A percentile compares a stretch with the other conserved stretches of the same genome.
Evolutionary conservation across 2,329 filamentous ascomycete species (phyloP).

Genomic region (Nemania sp.): DNA sequence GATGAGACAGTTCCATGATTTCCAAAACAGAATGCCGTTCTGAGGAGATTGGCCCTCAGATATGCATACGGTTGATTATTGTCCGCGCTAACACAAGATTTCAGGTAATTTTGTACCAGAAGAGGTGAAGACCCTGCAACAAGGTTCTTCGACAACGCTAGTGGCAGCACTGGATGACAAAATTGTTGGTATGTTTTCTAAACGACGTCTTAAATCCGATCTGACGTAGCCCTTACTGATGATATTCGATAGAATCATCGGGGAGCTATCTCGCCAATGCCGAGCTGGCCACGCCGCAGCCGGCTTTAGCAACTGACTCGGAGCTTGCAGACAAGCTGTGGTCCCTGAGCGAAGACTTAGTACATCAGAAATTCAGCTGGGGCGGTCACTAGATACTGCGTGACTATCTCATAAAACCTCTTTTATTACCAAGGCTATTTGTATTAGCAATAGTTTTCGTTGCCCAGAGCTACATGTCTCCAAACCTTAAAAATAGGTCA

Average conservation of each 20-base stretch:
- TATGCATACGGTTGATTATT: not conserved
- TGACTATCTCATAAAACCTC: no score
- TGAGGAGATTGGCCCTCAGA: not conserved
- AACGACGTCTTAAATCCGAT: not conserved
- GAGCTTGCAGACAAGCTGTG: not conserved
- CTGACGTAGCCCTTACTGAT: not conserved
- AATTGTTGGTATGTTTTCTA: not conserved
- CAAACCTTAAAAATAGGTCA: no score
- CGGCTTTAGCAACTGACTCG: not conserved
- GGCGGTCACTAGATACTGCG: not conserved
- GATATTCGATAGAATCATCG: not conserved
- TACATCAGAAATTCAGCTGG: constrained; percentile 2
- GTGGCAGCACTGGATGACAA: constrained; percentile 7
- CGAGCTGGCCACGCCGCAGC: not conserved
- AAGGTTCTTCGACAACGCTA: constrained; percentile 5
- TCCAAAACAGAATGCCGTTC: not conserved
- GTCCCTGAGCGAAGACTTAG: not conserved
- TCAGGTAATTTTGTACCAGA: constrained; percentile 5
- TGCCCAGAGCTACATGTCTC: no score
- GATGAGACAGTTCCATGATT: not conserved
- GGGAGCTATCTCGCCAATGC: constrained; percentile 3
- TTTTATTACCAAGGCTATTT: no score
- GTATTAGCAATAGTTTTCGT: no score
- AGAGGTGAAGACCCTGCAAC: constrained; percentile 9
- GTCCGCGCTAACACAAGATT: not conserved